Evolutionary conservation across 768 basidiomycete species (phyloP), one percentile per base, ranked within the genome.

Genomic region (Suillus brevipes): DNA sequence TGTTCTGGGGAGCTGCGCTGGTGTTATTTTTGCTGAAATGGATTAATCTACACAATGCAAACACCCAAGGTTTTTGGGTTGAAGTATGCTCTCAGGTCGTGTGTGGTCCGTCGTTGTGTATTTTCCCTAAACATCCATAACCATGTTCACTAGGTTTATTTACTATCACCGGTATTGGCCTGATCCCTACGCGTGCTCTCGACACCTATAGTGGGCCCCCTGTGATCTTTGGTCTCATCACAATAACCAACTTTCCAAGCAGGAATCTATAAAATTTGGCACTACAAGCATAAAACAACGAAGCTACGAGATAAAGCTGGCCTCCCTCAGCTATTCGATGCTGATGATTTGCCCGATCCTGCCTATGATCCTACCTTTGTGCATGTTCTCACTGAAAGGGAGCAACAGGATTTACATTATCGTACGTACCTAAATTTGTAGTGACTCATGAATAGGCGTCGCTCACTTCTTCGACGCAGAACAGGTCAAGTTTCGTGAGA

Each of bases 1-100:
- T 89, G 0, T 94, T 95, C 70, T 95, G 92, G 93, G 93, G 94
- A 18, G 85, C 91, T 25, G 93, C 89, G 4, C 88, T 95, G 66
- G 90, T 94, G 16, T 75, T 94, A 60, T 89, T 94, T 75, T 77
- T 92, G 5, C 78, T 76, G 28, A 86, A 84, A 72, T 81, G 87
- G 53, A 93, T 94, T 74, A 87, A 91, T 70, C 77, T 91, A 4
- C 86, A 90, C 70, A 89, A 91, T 69, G 74, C 79, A 10, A 83
- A 89, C 62, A 84, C 81, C 0, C 89, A 94, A 77, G 88, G 88
- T 28, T 88, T 90, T 63, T 95, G 93, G 94, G 84, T 93, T 18
- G 91, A 94, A 77, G 81, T 92, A 52, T 84, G 84, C 53, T 89
- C 87, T 6, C 93, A 95, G 73, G 81, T 94, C 49, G 86, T 83